Evolutionary conservation across 192 early-diverging fungal genomes (phyloP).

Genomic region (Chytriomyces hyalinus): DNA sequence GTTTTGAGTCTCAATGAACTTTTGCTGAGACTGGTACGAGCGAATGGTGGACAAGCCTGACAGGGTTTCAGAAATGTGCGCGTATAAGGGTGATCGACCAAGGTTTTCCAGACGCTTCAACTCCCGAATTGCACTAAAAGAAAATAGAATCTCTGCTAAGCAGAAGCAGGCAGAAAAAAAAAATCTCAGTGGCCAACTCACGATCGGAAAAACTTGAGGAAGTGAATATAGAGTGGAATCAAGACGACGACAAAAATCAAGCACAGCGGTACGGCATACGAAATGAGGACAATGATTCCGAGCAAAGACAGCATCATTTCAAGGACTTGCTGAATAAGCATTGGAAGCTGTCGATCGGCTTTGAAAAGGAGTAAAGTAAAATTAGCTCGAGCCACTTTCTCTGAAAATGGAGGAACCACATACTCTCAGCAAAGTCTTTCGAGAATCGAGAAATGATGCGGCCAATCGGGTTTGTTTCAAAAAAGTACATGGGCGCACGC

Average conservation of each 20-base stretch:
- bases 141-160: neutral
- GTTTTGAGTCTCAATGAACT: conserved; percentile 74
- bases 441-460: conserved; percentile 72
- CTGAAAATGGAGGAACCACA: conserved; percentile 52
- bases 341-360: conserved; percentile 19
- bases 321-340: conserved; percentile 6
- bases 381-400: conserved; percentile 37
- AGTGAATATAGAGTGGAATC: conserved; percentile 24
- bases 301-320: conserved; percentile 27
- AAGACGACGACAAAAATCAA: conserved; percentile 49
- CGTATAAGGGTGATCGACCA: conserved; percentile 75
- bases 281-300: conserved; percentile 69
- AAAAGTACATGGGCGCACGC: conserved; percentile 78
- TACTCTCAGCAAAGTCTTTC: conserved; percentile 68
- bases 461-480: conserved; percentile 75
- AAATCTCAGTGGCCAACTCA: neutral
- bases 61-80: conserved; percentile 68
- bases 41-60: conserved; percentile 85
- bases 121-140: conserved; percentile 66
- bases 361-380: neutral
- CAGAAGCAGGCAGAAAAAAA: neutral
- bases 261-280: conserved; percentile 72
- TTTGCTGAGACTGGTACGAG: conserved; percentile 76
- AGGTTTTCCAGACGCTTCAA: conserved; percentile 86
- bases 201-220: conserved; percentile 31